Conservation (phyloP, 108 stramenopile genomes). For the Nitzschia putrida region DNA sequence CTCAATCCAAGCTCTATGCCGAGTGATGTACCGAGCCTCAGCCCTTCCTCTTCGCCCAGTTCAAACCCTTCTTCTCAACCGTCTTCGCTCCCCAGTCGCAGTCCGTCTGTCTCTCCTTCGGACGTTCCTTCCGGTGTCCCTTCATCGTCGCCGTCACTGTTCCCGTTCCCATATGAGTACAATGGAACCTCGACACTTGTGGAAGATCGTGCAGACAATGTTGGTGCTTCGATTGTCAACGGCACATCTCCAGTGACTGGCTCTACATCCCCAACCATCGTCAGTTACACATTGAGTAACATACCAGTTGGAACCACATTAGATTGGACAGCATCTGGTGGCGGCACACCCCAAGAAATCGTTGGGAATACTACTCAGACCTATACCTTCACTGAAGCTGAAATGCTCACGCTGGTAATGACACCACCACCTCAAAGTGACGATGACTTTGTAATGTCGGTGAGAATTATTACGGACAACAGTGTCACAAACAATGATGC, state of each 20-base stretch:
- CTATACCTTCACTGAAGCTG: not conserved
- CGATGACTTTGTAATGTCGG: constrained; percentile 1
- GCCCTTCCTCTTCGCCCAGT: not conserved
- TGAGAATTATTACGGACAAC: not conserved
- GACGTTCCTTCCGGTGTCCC: not conserved
- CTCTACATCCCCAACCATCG: not conserved
- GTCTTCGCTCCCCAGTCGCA: not conserved
- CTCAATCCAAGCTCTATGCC: not conserved
- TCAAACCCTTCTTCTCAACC: not conserved
- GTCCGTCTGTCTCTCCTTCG: not conserved
- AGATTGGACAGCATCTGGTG: not conserved
- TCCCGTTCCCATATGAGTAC: constrained; percentile 7
- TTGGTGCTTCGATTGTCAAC: constrained; percentile 1
- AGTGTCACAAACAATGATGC: not conserved
- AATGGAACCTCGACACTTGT: not conserved
- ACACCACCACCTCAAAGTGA: not conserved
- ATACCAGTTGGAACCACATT: not conserved
- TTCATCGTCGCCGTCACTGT: constrained; percentile 1
- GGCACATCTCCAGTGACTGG: not conserved
- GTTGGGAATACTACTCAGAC: not conserved
- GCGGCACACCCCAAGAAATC: not conserved
- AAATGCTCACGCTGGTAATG: not conserved
- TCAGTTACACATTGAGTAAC: not conserved
- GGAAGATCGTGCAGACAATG: not conserved
- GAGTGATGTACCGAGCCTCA: constrained; percentile 1